Conservation (phyloP, 2,329 filamentous ascomycete species). For the Diaporthe vexans region DNA sequence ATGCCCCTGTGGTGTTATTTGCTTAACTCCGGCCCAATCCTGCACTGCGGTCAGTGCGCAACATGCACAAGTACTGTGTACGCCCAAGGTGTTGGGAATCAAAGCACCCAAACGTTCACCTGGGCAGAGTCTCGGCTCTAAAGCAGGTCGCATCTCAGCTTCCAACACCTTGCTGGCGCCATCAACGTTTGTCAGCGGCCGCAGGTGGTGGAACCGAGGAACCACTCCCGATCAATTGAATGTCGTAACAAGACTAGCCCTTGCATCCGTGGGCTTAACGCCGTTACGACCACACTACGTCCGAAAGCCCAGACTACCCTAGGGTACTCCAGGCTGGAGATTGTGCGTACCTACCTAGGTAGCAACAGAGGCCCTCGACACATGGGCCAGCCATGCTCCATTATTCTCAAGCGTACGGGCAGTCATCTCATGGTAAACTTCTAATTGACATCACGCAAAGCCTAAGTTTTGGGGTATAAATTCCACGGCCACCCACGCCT, state of each 20-base stretch:
- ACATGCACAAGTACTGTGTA: too few relatives aligned
- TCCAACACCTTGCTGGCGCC: background rate
- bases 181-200: constrained; percentile 1
- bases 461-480: background rate
- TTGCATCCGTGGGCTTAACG: background rate
- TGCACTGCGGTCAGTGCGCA: background rate
- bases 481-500: background rate
- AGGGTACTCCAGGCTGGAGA: background rate
- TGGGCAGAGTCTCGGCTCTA: background rate
- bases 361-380: too few relatives aligned
- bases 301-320: background rate
- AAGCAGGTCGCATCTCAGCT: background rate
- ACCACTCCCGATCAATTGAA: background rate
- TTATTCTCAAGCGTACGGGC: too few relatives aligned
- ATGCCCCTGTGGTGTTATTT: background rate
- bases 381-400: background rate
- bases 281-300: constrained; percentile 4
- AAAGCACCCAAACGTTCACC: background rate
- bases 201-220: background rate
- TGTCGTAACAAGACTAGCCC: background rate
- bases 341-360: background rate
- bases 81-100: too few relatives aligned
- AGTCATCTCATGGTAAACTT: too few relatives aligned
- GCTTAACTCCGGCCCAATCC: background rate
- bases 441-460: background rate